These are phyloP conservation scores for Boletus pseudo-olivaceus DNA, from an alignment of 768 basidiomycete species.

Conservation along the genomic window DNA sequence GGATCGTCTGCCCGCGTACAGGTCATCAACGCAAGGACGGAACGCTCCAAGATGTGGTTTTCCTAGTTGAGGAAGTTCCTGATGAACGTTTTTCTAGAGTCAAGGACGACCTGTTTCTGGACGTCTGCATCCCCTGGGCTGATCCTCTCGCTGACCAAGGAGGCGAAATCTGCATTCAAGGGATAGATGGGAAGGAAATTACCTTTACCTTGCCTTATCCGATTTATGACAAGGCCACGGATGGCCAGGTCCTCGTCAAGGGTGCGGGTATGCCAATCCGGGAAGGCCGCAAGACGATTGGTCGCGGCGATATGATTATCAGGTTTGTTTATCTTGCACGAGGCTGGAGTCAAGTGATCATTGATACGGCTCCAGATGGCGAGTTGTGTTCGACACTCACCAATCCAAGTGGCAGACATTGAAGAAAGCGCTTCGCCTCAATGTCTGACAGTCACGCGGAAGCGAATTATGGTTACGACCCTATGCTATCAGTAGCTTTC, in stretches of 20 bases:
- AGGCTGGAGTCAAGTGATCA: neutral
- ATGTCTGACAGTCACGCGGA: conserved; percentile 18
- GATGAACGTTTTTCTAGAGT: conserved; percentile 56
- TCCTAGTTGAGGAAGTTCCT: conserved; percentile 56
- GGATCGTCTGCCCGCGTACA: conserved; percentile 56
- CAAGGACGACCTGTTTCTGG: conserved; percentile 53
- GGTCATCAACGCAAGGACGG: conserved; percentile 64
- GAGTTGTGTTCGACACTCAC: conserved; percentile 29
- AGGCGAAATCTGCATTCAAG: conserved; percentile 48
- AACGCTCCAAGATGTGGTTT: conserved; percentile 61
- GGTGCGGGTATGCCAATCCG: conserved; percentile 71
- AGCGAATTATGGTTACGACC: conserved; percentile 11
- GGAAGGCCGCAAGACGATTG: conserved; percentile 47
- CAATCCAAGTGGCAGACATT: conserved; percentile 32
- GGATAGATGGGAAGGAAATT: conserved; percentile 57
- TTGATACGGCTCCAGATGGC: conserved; percentile 24
- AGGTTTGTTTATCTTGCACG: conserved; percentile 37
- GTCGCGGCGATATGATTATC: conserved; percentile 61
- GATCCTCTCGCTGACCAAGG: conserved; percentile 46
- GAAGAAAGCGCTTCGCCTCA: conserved; percentile 28
- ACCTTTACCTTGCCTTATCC: conserved; percentile 51
- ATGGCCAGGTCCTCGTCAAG: conserved; percentile 47
- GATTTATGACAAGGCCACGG: conserved; percentile 44
- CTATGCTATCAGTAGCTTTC: conserved; percentile 19
- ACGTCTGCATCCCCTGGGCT: conserved; percentile 54